These are phyloP conservation scores for Talaromyces sp. DNA, from an alignment of 2,329 filamentous ascomycete species.

Conservation along the genomic window DNA sequence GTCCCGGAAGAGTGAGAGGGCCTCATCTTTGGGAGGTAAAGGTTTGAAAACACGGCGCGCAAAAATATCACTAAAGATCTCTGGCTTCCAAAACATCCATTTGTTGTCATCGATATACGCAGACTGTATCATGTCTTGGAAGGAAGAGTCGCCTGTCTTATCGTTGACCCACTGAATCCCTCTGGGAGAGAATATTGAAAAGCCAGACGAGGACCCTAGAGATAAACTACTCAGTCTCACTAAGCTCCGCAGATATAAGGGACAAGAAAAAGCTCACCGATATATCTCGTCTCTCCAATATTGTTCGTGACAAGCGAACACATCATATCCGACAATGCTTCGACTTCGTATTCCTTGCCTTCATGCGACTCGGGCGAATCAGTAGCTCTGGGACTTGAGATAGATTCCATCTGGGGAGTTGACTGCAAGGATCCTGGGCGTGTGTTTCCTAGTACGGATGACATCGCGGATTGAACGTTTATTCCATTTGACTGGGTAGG, in stretches of 20 bases:
- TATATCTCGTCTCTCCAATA: conserved; percentile 89
- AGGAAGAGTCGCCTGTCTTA: conserved; percentile 92
- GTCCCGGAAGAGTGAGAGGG: conserved; percentile 80
- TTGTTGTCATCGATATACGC: conserved; percentile 91
- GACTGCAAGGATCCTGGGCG: conserved; percentile 35
- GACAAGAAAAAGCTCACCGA: conserved; percentile 56
- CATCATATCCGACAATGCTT: conserved; percentile 95
- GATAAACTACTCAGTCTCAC: not conserved
- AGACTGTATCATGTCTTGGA: conserved; percentile 88
- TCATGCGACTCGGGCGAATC: conserved; percentile 50
- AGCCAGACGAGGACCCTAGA: conserved; percentile 86
- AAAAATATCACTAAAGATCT: conserved; percentile 91
- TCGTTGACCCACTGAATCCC: conserved; percentile 98
- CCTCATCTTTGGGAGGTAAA: conserved; percentile 80
- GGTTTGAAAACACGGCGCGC: conserved; percentile 75
- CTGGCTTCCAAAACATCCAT: conserved; percentile 97
- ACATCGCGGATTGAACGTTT: conserved; percentile 19
- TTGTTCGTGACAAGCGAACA: conserved; percentile 95
- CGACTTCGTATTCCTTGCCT: conserved; percentile 65
- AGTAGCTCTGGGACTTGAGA: conserved; percentile 47
- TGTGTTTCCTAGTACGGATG: conserved; percentile 23
- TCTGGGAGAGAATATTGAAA: conserved; percentile 97
- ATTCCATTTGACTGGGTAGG: conserved; percentile 21
- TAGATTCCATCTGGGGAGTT: conserved; percentile 42
- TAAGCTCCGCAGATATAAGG: not conserved